Conservation (phyloP, 2,329 filamentous ascomycete genomes). For the Trichoderma oligosporum region DNA sequence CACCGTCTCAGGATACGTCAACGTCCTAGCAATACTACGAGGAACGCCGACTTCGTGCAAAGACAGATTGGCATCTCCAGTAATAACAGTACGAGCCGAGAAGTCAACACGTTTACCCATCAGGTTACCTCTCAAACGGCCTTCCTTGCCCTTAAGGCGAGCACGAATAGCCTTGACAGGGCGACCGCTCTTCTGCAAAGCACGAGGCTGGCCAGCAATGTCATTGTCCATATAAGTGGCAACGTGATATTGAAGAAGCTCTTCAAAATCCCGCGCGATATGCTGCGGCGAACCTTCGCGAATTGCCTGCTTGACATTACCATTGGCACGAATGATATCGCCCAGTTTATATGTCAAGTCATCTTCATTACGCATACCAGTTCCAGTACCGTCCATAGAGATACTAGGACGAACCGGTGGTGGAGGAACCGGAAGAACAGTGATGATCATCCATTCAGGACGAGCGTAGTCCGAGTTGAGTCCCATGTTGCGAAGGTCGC, state of each 20-base stretch:
- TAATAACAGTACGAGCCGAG: conserved; percentile 98
- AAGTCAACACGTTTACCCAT: conserved; percentile 99
- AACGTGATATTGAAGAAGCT: conserved; percentile 92
- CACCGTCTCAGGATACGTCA: conserved; percentile 96
- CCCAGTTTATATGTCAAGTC: conserved; percentile 99
- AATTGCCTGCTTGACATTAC: conserved; percentile 86
- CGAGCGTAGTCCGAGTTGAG: conserved; percentile 92
- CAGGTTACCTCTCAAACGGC: conserved; percentile 93
- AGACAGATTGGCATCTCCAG: conserved; percentile 93
- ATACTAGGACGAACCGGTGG: conserved; percentile 96
- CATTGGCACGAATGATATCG: conserved; percentile 96
- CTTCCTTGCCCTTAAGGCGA: conserved; percentile 98
- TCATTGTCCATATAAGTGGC: conserved; percentile 99
- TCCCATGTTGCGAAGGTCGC: conserved; percentile 81
- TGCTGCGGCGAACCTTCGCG: conserved; percentile 89
- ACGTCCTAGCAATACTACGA: conserved; percentile 81
- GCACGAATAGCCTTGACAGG: conserved; percentile 96
- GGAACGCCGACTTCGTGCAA: conserved; percentile 97
- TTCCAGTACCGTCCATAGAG: conserved; percentile 89
- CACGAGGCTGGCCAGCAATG: conserved; percentile 90
- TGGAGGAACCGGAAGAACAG: conserved; percentile 89
- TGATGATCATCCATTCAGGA: conserved; percentile 97
- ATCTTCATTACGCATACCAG: conserved; percentile 92
- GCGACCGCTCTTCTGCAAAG: conserved; percentile 92
- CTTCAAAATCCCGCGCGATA: conserved; percentile 86